Evolutionary conservation across 2,329 filamentous ascomycete species (phyloP).

Genomic region (Fusarium oxysporum): DNA sequence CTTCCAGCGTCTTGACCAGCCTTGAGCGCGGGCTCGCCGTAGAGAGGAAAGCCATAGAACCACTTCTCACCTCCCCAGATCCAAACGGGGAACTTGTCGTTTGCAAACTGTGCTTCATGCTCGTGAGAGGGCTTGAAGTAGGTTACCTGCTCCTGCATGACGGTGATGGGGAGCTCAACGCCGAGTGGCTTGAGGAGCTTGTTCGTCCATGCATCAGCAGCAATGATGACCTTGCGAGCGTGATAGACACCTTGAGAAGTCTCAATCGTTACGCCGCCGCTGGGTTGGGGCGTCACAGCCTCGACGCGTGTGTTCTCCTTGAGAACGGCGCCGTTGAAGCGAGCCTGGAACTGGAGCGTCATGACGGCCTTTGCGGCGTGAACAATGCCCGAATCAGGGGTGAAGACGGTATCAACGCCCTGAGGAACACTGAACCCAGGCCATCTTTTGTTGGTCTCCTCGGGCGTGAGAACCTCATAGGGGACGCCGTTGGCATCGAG

Average conservation of each 20-base stretch:
- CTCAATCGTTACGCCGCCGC: no score
- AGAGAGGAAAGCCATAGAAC: background rate
- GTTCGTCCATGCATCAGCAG: background rate
- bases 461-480: conserved; percentile 11
- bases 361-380: conserved; percentile 13
- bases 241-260: no score
- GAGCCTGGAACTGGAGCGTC: background rate
- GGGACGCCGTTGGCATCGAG: conserved; percentile 16
- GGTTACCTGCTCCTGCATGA: background rate
- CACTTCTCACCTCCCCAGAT: no score
- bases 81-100: no score
- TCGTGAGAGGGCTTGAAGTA: background rate
- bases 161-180: background rate
- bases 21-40: conserved; percentile 9
- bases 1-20: background rate
- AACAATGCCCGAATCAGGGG: conserved; percentile 31
- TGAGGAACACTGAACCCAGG: conserved; percentile 18
- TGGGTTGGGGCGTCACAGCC: no score
- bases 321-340: no score
- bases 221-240: no score
- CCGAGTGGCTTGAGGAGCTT: background rate
- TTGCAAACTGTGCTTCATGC: no score
- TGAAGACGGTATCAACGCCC: conserved; percentile 27
- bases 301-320: no score
- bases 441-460: conserved; percentile 20